phyloP scores from a whole-genome alignment of 768 basidiomycete genomes.

The Aureoboletus auriporus region DNA sequence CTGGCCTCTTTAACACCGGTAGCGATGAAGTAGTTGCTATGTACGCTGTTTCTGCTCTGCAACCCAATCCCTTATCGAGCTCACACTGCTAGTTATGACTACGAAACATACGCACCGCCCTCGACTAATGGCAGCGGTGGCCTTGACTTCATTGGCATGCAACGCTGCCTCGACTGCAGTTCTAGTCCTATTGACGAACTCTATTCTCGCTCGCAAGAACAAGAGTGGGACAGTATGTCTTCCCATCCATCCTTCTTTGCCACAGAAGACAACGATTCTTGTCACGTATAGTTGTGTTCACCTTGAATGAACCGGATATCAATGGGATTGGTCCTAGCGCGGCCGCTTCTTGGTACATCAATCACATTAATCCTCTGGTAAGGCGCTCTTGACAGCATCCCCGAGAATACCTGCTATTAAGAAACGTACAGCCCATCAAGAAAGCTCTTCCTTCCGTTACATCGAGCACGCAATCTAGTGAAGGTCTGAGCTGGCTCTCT shows the following conservation, averaged over 20 bases:
- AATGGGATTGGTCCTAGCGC: constrained; percentile 23
- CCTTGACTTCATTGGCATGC: constrained; percentile 39
- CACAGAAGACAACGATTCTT: not conserved
- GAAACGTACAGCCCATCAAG: not conserved
- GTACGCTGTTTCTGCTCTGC: constrained; percentile 12
- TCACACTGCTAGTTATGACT: constrained; percentile 21
- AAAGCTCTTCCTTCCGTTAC: constrained; percentile 37
- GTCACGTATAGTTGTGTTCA: constrained; percentile 28
- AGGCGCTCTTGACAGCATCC: not conserved
- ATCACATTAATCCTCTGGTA: constrained; percentile 36
- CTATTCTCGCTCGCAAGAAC: constrained; percentile 27
- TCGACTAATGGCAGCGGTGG: constrained; percentile 36
- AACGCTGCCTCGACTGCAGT: constrained; percentile 33
- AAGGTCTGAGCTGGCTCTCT: constrained; percentile 34
- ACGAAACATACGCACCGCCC: constrained; percentile 32
- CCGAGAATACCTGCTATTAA: too few relatives aligned
- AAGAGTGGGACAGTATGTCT: constrained; percentile 30
- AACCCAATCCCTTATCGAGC: not conserved
- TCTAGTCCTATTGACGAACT: constrained; percentile 34
- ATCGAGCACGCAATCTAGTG: constrained; percentile 28
- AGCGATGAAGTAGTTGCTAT: constrained; percentile 32
- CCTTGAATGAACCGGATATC: constrained; percentile 35
- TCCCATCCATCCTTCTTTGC: not conserved
- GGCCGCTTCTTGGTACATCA: constrained; percentile 36
- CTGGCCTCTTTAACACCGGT: constrained; percentile 32